These are phyloP conservation scores for Phaffomyces opuntiae DNA, from an alignment of 805 yeast species.

Conservation along the genomic window DNA sequence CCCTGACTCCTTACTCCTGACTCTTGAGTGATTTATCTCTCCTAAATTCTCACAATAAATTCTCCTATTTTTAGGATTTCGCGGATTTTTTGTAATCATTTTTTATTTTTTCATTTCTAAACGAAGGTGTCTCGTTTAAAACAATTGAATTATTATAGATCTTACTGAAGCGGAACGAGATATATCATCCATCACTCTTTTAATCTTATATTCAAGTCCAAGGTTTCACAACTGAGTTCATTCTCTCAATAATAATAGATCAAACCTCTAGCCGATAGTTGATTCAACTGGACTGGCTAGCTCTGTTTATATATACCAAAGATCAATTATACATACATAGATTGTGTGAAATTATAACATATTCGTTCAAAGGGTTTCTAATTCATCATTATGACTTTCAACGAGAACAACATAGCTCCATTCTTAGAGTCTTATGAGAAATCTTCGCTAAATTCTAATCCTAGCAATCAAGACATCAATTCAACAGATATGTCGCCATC, in stretches of 20 bases:
- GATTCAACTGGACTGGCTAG: conserved; percentile 16
- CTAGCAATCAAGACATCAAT: too few relatives aligned
- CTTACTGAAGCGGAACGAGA: background rate
- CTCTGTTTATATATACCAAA: background rate
- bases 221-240: too few relatives aligned
- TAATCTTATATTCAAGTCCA: background rate
- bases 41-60: too few relatives aligned
- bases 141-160: background rate
- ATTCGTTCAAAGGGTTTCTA: background rate
- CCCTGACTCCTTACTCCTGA: too few relatives aligned
- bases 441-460: background rate
- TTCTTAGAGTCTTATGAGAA: conserved; percentile 9
- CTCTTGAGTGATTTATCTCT: background rate
- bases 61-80: background rate
- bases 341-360: background rate
- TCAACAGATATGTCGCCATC: background rate
- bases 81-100: background rate
- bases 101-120: background rate
- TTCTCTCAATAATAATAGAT: background rate
- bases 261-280: conserved; percentile 2
- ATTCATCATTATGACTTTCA: conserved; percentile 2
- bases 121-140: conserved; percentile 1
- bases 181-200: background rate
- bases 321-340: background rate
- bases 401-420: conserved; percentile 7